phyloP scores from a whole-genome alignment of 352 stramenopile species.

The Phytophthora chlamydospora region DNA sequence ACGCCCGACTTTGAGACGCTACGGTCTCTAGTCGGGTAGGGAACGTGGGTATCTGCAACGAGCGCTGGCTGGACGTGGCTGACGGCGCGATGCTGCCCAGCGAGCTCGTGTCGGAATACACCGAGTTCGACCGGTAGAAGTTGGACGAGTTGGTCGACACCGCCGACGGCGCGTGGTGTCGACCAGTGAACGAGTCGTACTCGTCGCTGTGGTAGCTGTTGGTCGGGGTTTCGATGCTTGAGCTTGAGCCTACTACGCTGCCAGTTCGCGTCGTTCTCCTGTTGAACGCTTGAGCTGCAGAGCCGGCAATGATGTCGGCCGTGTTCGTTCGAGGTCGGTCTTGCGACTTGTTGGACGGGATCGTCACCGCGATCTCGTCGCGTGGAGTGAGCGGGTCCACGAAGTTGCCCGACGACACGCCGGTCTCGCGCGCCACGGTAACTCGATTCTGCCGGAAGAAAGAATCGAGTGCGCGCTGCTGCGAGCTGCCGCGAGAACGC shows the following conservation, averaged over 20 bases:
- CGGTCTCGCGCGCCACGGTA: constrained; percentile 34
- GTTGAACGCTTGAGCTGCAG: constrained; percentile 31
- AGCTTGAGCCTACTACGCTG: constrained; percentile 7
- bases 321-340: constrained; percentile 13
- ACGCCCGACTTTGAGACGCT: constrained; percentile 11
- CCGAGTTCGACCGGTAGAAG: constrained; percentile 13
- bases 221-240: constrained; percentile 35
- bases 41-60: constrained; percentile 12
- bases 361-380: constrained; percentile 42
- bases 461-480: constrained; percentile 57
- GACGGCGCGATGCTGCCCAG: constrained; percentile 30
- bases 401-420: constrained; percentile 30
- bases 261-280: constrained; percentile 6
- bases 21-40: constrained; percentile 17
- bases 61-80: constrained; percentile 10
- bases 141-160: constrained; percentile 13
- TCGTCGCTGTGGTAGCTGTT: constrained; percentile 26
- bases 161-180: constrained; percentile 7
- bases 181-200: constrained; percentile 40
- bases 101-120: constrained; percentile 27
- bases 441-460: constrained; percentile 60
- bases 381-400: constrained; percentile 43
- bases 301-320: constrained; percentile 21
- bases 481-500: constrained; percentile 35
- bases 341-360: constrained; percentile 15